These are phyloP conservation scores for Linnemannia elongata DNA, from an alignment of 192 early-diverging fungal genomes.

Conservation along the genomic window DNA sequence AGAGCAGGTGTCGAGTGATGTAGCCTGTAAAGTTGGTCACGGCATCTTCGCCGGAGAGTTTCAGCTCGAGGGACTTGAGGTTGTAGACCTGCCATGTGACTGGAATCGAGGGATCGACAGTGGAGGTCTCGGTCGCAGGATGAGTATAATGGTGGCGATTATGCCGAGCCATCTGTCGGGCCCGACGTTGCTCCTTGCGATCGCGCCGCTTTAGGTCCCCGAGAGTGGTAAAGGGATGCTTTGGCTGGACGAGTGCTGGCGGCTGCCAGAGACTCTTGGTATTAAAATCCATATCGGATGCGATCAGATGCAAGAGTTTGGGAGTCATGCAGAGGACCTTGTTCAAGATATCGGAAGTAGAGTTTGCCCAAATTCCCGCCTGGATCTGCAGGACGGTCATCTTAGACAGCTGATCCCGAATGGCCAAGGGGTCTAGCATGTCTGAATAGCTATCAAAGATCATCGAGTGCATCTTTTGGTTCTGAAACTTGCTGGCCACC, in stretches of 20 bases:
- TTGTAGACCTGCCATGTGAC: background rate
- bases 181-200: background rate
- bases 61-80: background rate
- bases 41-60: background rate
- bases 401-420: too few species aligned
- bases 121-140: background rate
- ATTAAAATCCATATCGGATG: background rate
- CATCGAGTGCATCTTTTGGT: too few species aligned
- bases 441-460: too few species aligned
- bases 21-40: background rate
- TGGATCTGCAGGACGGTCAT: too few species aligned
- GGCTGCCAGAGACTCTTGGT: background rate
- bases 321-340: background rate
- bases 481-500: too few species aligned
- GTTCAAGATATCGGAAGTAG: too few species aligned
- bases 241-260: background rate
- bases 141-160: background rate
- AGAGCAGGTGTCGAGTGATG: background rate
- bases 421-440: too few species aligned
- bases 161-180: background rate
- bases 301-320: conserved; percentile 4
- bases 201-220: background rate
- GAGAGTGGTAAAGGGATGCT: background rate
- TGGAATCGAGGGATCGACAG: background rate
- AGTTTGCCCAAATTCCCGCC: accelerated